A percentile compares a stretch with the other conserved stretches of the same genome.
phyloP scores from a whole-genome alignment of 164 flowering plant species.

The Vitis riparia region DNA sequence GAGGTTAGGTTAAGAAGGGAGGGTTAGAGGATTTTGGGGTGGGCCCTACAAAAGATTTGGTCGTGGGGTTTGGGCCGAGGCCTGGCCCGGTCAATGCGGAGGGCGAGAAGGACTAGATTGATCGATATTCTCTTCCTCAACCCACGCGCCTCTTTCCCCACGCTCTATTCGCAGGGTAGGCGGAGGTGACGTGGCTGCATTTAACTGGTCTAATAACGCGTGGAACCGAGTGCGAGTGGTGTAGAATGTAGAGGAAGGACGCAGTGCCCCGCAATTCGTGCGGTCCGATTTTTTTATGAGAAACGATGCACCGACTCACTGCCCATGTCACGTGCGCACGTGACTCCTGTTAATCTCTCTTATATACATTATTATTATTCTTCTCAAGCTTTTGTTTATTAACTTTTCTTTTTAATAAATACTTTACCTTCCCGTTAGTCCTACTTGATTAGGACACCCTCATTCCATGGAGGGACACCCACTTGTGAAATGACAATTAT shows the following conservation, averaged over 20 bases:
- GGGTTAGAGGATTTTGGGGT: constrained; percentile 3
- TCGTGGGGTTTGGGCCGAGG: constrained; percentile 20
- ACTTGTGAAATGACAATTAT: too few species aligned
- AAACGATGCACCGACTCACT: constrained; percentile 66
- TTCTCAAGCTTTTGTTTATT: background rate
- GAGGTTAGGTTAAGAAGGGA: background rate
- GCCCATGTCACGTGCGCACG: constrained; percentile 68
- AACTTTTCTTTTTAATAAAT: background rate
- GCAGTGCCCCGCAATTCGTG: constrained; percentile 59
- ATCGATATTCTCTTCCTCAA: background rate
- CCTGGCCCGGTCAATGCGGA: constrained; percentile 45
- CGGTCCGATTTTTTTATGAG: constrained; percentile 35
- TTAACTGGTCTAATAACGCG: background rate
- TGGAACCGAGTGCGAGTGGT: constrained; percentile 18
- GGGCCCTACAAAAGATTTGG: constrained; percentile 35
- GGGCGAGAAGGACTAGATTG: background rate
- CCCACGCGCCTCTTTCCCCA: background rate
- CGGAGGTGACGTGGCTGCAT: too few species aligned
- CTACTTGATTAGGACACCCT: background rate
- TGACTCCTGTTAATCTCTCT: constrained; percentile 29
- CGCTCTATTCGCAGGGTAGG: background rate
- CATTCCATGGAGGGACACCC: background rate
- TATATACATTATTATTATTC: background rate
- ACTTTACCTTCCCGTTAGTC: background rate
- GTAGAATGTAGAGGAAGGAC: constrained; percentile 14